Evolutionary conservation across 176 grass and related monocot species (phyloP).

Genomic region (Hyparrhenia diplandra): DNA sequence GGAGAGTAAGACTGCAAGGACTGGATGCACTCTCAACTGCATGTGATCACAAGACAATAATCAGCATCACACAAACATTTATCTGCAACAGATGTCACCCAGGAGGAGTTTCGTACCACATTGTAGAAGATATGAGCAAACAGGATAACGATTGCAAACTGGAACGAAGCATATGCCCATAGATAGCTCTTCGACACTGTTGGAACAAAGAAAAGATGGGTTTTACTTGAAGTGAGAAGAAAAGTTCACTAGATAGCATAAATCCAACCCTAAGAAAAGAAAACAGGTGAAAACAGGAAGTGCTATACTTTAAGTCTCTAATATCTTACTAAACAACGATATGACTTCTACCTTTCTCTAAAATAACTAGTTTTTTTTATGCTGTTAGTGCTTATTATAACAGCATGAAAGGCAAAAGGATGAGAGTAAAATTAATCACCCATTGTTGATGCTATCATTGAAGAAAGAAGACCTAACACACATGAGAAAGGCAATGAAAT

Average conservation of each 20-base stretch:
- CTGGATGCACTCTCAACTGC: conserved; percentile 64
- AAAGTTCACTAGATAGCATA: conserved; percentile 8
- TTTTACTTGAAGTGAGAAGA: not conserved
- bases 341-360: no score
- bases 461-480: conserved; percentile 86
- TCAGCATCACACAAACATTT: not conserved
- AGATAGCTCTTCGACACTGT: conserved; percentile 82
- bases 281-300: not conserved
- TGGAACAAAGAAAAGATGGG: not conserved
- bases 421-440: conserved; percentile 44
- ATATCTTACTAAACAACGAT: no score
- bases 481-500: conserved; percentile 96
- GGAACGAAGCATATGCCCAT: conserved; percentile 95
- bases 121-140: conserved; percentile 96
- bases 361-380: no score
- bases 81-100: not conserved
- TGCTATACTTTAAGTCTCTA: no score
- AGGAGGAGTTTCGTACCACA: conserved; percentile 48
- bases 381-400: not conserved
- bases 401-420: not conserved
- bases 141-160: conserved; percentile 96
- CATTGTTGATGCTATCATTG: conserved; percentile 93
- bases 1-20: conserved; percentile 76
- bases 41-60: conserved; percentile 22
- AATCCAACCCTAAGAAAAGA: not conserved